phyloP scores from a whole-genome alignment of 306 rosid genomes.

The Prunus davidiana region DNA sequence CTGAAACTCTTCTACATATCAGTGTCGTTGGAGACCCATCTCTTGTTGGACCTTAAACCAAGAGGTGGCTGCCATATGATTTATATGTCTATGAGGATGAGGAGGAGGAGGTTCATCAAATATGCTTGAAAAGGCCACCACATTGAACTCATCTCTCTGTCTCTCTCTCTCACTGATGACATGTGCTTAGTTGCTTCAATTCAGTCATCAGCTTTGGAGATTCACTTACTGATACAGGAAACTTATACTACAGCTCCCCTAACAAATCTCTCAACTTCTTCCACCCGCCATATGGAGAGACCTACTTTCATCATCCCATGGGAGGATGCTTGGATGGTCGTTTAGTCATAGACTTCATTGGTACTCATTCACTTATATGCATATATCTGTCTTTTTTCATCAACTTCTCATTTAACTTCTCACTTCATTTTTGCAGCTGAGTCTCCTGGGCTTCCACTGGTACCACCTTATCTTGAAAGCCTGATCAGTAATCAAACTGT shows the following conservation, averaged over 20 bases:
- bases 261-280: neutral
- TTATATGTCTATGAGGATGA: too few species aligned
- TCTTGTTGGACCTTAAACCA: too few species aligned
- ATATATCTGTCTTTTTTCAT: neutral
- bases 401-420: neutral
- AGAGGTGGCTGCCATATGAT: too few species aligned
- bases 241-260: constrained; percentile 15
- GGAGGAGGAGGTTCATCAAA: too few species aligned
- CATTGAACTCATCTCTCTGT: too few species aligned
- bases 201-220: constrained; percentile 70
- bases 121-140: too few species aligned
- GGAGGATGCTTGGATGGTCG: constrained; percentile 38
- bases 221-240: constrained; percentile 57
- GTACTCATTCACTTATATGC: neutral
- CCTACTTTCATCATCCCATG: constrained; percentile 26
- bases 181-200: neutral
- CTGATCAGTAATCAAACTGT: constrained; percentile 6
- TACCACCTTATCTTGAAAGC: constrained; percentile 38
- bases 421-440: constrained; percentile 33
- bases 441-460: constrained; percentile 34
- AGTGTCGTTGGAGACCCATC: too few species aligned
- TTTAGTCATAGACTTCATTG: constrained; percentile 24
- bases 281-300: constrained; percentile 29
- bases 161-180: too few species aligned
- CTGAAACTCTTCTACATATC: too few species aligned